A percentile compares a stretch with the other conserved stretches of the same genome.
phyloP scores from a whole-genome alignment of 768 basidiomycete species.

The Lactifluus piperatus region DNA sequence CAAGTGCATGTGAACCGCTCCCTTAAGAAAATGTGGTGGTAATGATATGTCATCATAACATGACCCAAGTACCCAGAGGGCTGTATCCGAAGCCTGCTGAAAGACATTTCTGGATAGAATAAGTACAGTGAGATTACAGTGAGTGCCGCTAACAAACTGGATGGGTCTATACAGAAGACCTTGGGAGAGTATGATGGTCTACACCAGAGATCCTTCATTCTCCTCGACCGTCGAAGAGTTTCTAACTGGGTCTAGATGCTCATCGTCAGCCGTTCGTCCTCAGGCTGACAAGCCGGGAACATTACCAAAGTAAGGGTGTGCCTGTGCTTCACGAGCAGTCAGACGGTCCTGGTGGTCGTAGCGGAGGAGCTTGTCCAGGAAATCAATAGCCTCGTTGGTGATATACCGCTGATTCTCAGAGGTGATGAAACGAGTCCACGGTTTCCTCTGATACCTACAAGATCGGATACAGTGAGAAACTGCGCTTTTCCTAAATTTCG shows the following conservation, averaged over 20 bases:
- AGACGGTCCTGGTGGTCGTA: slow-evolving; percentile 97
- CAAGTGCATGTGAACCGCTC: not conserved
- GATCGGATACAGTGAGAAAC: slow-evolving; percentile 1
- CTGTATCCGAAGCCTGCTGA: slow-evolving; percentile 8
- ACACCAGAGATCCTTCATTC: slow-evolving; percentile 47
- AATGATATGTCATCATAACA: slow-evolving; percentile 13
- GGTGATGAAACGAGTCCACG: slow-evolving; percentile 93
- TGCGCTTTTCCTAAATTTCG: slow-evolving; percentile 1
- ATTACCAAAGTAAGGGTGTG: slow-evolving; percentile 88
- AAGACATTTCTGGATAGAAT: slow-evolving; percentile 16
- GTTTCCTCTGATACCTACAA: slow-evolving; percentile 79
- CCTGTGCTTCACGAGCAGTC: slow-evolving; percentile 89
- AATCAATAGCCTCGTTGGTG: slow-evolving; percentile 93
- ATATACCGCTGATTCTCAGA: slow-evolving; percentile 95
- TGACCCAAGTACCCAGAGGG: slow-evolving; percentile 10
- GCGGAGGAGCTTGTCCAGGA: slow-evolving; percentile 88
- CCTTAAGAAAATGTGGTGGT: no score
- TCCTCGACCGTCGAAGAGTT: slow-evolving; percentile 47
- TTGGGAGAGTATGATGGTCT: slow-evolving; percentile 12
- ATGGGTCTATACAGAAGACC: slow-evolving; percentile 6
- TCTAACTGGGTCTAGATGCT: slow-evolving; percentile 57
- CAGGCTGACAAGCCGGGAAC: slow-evolving; percentile 18
- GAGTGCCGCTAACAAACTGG: slow-evolving; percentile 12
- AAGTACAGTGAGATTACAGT: slow-evolving; percentile 19
- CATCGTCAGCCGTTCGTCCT: slow-evolving; percentile 18